Evolutionary conservation across 768 basidiomycete genomes (phyloP).

Genomic region (Lactifluus piperatus): DNA sequence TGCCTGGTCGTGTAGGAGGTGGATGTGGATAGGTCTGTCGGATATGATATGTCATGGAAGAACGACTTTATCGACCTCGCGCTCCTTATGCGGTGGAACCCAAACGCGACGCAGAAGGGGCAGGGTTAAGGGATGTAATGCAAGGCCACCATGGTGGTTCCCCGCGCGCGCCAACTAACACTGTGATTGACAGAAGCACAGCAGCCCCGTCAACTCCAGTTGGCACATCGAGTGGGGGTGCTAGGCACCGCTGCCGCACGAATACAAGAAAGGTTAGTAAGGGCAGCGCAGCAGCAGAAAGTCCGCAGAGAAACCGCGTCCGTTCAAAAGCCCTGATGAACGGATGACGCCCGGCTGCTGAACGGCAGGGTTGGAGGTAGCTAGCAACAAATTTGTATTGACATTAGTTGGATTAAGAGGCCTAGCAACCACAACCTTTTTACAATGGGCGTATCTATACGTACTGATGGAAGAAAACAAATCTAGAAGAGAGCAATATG

Average conservation of each 20-base stretch:
- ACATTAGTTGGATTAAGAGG: not conserved
- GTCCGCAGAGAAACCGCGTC: not conserved
- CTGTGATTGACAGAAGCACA: not conserved
- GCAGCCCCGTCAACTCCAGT: not conserved
- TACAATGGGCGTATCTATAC: not conserved
- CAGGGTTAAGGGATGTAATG: not conserved
- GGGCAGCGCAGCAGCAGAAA: not conserved
- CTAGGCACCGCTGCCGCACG: not conserved
- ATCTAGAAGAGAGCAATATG: slow-evolving; percentile 1
- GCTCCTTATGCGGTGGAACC: not conserved
- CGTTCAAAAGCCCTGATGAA: not conserved
- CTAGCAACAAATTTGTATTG: not conserved
- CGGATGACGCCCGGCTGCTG: not conserved
- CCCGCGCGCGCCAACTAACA: not conserved
- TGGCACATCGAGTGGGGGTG: not conserved
- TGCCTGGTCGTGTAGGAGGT: not conserved
- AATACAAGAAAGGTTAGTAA: slow-evolving; percentile 3
- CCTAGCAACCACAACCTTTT: not conserved
- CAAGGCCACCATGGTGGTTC: not conserved
- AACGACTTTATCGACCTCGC: not conserved
- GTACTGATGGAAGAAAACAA: not conserved
- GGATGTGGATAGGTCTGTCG: not conserved
- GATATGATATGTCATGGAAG: not conserved
- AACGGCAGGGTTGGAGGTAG: not conserved
- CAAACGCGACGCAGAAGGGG: too few relatives aligned